Percentiles rank a stretch among this genome's conserved stretches.
These are phyloP conservation scores for Cydonia oblonga DNA, from an alignment of 331 rosid genomes.

Conservation along the genomic window DNA sequence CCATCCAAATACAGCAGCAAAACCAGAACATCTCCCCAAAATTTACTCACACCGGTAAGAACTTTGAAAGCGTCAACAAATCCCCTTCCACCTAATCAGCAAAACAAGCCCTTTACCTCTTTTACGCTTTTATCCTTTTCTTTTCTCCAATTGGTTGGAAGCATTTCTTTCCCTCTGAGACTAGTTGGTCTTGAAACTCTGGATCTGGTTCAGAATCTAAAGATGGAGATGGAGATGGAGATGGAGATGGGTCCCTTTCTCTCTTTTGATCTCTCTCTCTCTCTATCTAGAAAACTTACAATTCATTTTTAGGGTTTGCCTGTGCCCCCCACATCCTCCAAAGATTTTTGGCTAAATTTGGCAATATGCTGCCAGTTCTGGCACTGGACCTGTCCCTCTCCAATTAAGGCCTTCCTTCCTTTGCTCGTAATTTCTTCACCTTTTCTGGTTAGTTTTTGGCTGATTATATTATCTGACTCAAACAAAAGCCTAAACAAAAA, in stretches of 20 bases:
- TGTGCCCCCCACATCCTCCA: neutral
- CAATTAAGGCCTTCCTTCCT: neutral
- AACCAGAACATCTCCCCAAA: neutral
- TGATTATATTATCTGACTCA: constrained; percentile 16
- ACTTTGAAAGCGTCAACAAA: neutral
- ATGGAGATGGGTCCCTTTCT: constrained; percentile 9
- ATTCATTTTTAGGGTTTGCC: constrained; percentile 12
- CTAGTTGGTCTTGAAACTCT: neutral
- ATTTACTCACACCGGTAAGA: neutral
- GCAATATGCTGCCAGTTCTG: constrained; percentile 29
- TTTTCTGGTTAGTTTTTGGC: constrained; percentile 19
- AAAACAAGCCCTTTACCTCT: neutral
- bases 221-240: neutral
- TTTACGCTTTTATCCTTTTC: neutral
- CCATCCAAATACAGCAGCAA: constrained; percentile 9
- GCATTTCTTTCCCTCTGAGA: neutral
- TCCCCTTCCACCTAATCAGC: neutral
- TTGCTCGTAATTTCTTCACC: constrained; percentile 1
- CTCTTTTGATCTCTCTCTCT: neutral
- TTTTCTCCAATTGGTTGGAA: neutral
- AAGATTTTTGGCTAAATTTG: constrained; percentile 31
- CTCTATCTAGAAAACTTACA: neutral
- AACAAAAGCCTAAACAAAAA: neutral
- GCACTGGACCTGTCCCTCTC: constrained; percentile 9
- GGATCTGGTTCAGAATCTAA: neutral